These are phyloP conservation scores for Sabuloglossum arenarium DNA, from an alignment of 495 filamentous ascomycete genomes.

Conservation along the genomic window DNA sequence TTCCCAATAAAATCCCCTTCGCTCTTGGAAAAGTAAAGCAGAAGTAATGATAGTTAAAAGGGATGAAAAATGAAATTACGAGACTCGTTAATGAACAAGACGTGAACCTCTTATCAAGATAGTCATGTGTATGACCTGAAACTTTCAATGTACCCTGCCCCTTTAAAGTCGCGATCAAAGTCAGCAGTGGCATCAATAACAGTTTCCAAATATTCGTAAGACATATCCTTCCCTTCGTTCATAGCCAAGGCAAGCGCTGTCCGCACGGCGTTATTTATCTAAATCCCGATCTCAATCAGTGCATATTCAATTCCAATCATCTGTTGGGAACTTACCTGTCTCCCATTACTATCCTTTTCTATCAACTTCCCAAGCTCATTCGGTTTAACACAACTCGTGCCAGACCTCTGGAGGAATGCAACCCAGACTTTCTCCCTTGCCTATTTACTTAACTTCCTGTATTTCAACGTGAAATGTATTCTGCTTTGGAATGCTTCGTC, in stretches of 20 bases:
- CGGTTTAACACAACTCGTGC: background rate
- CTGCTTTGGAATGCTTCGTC: slow-evolving; percentile 29
- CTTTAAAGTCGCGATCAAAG: slow-evolving; percentile 3
- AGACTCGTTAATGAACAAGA: background rate
- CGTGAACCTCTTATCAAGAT: background rate
- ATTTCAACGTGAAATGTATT: slow-evolving; percentile 24
- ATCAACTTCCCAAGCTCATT: background rate
- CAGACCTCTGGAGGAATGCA: background rate
- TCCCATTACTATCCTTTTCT: background rate
- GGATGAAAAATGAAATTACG: background rate
- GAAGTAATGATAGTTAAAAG: too few relatives aligned
- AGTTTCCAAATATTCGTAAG: slow-evolving; percentile 1
- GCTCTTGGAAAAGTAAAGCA: too few relatives aligned
- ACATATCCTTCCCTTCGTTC: background rate
- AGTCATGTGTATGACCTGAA: background rate
- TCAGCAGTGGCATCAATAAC: background rate
- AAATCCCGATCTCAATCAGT: too few relatives aligned
- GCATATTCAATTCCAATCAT: background rate
- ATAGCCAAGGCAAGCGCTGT: too few relatives aligned
- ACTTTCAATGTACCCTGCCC: background rate
- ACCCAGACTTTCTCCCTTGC: background rate
- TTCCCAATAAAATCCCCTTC: too few relatives aligned
- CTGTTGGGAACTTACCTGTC: background rate
- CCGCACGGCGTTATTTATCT: too few relatives aligned
- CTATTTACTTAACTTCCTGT: slow-evolving; percentile 2